Evolutionary conservation across 352 stramenopile genomes (phyloP), one percentile per base, ranked within the genome.

Genomic region (Phytopythium kandeliae): DNA sequence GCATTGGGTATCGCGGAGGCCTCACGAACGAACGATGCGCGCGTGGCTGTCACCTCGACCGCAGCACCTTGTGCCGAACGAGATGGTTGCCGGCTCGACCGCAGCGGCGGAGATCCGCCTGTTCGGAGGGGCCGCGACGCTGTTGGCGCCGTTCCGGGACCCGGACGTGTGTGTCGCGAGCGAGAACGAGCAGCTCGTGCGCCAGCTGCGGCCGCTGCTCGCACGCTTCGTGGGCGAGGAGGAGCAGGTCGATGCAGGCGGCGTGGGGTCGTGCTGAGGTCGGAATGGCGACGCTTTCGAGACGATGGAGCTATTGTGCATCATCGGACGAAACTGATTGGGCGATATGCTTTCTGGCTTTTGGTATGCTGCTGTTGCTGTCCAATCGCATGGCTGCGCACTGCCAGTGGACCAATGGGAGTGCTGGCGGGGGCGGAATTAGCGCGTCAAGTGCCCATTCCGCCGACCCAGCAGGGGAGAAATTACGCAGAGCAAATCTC

Each of bases 401-500:
- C n/a, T n/a, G n/a, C n/a, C n/a, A n/a, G n/a, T n/a, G n/a, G n/a
- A n/a, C n/a, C n/a, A n/a, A n/a, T n/a, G n/a, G n/a, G n/a, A n/a
- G n/a, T n/a, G n/a, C 50, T 43, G 48, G 19, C 26, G 51, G 58
- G 42, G 54, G 61, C 44, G 64, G 69, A 73, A 78, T 74, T 73
- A 71, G 64, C 71, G 65, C 42, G 21, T 47, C 48, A 58, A 65
- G 57, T 48, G 51, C 59, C 60, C 62, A 65, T 61, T 55, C 49
- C 52, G 44, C 54, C 49, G 22, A 17, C 47, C 63, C 57, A 55
- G 64, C 62, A 47, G 41, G 33, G 54, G 49, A 86, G 66, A 87
- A 84, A 87, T 87, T 87, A 65, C 71, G 76, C 67, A 85, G 76
- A 64, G 70, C 71, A 87, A 87, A 87, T 87, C 76, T 87, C 74